Evolutionary conservation across 169 alveolate genomes (phyloP).

Genomic region (Eimeria sp.): DNA sequence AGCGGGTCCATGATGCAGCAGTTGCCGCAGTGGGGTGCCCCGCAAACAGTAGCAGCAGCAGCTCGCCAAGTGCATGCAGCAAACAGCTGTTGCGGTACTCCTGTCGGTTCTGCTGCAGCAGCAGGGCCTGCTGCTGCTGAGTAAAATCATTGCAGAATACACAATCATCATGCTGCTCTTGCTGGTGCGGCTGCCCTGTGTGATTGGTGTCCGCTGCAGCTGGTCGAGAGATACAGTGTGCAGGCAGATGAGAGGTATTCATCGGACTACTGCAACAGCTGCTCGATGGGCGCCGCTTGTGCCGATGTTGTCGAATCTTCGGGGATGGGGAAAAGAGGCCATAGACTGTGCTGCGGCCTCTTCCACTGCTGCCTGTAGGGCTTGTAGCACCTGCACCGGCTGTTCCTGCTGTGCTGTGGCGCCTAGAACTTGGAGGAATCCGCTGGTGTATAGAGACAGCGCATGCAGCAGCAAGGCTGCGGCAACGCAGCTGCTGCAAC

Average conservation of each 20-base stretch:
- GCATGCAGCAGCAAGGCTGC: constrained; percentile 75
- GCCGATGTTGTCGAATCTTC: not conserved
- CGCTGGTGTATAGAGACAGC: constrained; percentile 60
- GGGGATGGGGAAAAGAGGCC: constrained; percentile 37
- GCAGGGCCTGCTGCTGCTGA: constrained; percentile 44
- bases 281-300: constrained; percentile 37
- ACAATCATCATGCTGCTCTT: not conserved
- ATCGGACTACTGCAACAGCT: constrained; percentile 60
- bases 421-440: constrained; percentile 18
- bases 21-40: constrained; percentile 75
- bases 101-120: constrained; percentile 60
- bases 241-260: constrained; percentile 46
- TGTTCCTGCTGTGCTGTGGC: constrained; percentile 62
- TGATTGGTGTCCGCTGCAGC: constrained; percentile 23
- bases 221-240: constrained; percentile 12
- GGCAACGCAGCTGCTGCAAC: constrained; percentile 76
- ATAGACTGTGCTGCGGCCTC: constrained; percentile 45
- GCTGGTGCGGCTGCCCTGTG: constrained; percentile 45
- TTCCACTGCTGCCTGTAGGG: constrained; percentile 52
- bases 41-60: constrained; percentile 72
- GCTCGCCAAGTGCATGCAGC: constrained; percentile 73
- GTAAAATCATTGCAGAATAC: not conserved
- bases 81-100: constrained; percentile 73
- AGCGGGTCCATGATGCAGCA: constrained; percentile 70
- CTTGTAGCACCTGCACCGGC: constrained; percentile 58